Base-by-base conservation (phyloP, 2,329 filamentous ascomycete genomes). In the Fusarium marasasianum region DNA sequence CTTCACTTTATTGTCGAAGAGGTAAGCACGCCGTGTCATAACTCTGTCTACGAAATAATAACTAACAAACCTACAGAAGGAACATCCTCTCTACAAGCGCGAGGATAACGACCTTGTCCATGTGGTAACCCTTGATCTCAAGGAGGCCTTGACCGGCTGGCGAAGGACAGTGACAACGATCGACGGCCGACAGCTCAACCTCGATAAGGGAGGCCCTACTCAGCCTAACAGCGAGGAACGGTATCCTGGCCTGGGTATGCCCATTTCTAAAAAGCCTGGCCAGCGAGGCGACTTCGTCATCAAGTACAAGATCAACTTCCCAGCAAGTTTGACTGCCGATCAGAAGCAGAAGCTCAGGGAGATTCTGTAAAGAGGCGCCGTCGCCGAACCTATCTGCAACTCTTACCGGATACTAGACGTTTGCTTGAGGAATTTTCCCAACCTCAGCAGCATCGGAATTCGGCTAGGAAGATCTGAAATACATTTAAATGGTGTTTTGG, bases 121-220 rank as follows among this genome's bases (percentile, higher is more conserved):
- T 79, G 93, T 87, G 4, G 87, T 98, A 76, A 93, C 95, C 13
- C 88, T 99, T 59, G 91, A 92, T 35, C 90, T 99, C 53, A 98
- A 98, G 83, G 96, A 99, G 84, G 94, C 96, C 4, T 85, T 99
- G 50, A 98, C 95, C 0, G 96, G 96, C 66, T 99, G 96, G 96
- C 92, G 90, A 77, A 91, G 93, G 61, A 97, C 94, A n/a, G 91
- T 99, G 29, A 91, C 91, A 38, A 99, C 96, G 15, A 98, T 99
- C 77, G 96, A 99, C 79, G 94, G 94, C 77, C 95, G 94, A 80
- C 93, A 95, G 78, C 86, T 99, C 76, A 90, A 87, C 58, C 89
- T 98, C 44, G 90, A 94, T 50, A 95, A 95, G 82, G 85, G 87
- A 10, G 96, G 95, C 0, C 96, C 96, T 3, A 98, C 96, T 12